These are phyloP conservation scores for Euphrasia confusa DNA, from an alignment of 257 asterid species.

Conservation along the genomic window DNA sequence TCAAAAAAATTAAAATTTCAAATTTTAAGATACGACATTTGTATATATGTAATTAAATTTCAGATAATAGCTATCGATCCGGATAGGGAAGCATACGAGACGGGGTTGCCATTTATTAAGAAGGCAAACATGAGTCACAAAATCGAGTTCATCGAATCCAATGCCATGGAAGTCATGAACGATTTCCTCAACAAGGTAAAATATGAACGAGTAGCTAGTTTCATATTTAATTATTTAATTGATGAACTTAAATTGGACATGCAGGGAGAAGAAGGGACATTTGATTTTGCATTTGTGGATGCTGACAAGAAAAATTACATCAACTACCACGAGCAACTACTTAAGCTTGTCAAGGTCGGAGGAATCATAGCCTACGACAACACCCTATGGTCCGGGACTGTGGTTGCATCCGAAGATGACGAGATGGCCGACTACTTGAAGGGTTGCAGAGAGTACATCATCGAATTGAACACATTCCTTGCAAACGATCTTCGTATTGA, in stretches of 20 bases:
- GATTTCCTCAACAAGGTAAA: neutral
- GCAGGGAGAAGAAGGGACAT: slow-evolving; percentile 52
- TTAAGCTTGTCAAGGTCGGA: slow-evolving; percentile 49
- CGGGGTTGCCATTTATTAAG: neutral
- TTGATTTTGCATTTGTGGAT: slow-evolving; percentile 62
- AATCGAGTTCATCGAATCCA: neutral
- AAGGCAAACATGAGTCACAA: slow-evolving; percentile 7
- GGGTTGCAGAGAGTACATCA: slow-evolving; percentile 28
- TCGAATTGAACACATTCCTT: slow-evolving; percentile 42
- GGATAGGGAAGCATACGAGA: slow-evolving; percentile 6
- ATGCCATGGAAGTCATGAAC: neutral
- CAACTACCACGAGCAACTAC: slow-evolving; percentile 46
- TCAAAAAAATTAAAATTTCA: too few relatives aligned
- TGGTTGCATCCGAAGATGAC: slow-evolving; percentile 37
- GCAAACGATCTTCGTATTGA: slow-evolving; percentile 53
- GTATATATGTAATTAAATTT: too few relatives aligned
- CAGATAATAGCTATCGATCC: neutral
- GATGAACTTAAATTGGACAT: neutral
- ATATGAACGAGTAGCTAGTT: too few relatives aligned
- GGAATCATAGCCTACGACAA: slow-evolving; percentile 64
- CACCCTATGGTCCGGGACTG: slow-evolving; percentile 57
- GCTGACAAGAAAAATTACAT: slow-evolving; percentile 63
- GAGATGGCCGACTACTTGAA: slow-evolving; percentile 34
- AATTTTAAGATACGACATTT: too few relatives aligned
- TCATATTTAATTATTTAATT: neutral